A percentile compares a stretch with the other conserved stretches of the same genome.
Conservation (phyloP, 2,329 filamentous ascomycete genomes). For the Penicillium sumatraense region DNA sequence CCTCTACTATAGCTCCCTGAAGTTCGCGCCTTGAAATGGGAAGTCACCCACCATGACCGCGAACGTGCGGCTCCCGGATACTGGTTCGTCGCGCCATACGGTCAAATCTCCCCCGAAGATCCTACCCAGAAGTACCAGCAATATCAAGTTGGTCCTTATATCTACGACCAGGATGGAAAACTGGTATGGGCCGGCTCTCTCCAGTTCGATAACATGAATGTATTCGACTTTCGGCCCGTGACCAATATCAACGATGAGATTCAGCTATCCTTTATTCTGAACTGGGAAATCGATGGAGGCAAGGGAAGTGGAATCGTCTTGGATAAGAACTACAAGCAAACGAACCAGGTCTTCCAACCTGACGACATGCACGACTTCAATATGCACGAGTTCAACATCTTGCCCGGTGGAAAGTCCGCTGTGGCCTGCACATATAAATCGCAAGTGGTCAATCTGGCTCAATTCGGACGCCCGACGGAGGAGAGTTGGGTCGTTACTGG, state of each 20-base stretch:
- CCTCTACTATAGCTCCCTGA: slow-evolving; percentile 29
- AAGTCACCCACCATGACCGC: slow-evolving; percentile 29
- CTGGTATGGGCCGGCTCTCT: slow-evolving; percentile 53
- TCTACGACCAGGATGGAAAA: slow-evolving; percentile 52
- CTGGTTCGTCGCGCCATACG: slow-evolving; percentile 54
- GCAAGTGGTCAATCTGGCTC: slow-evolving; percentile 28
- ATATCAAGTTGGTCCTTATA: slow-evolving; percentile 53
- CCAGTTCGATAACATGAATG: slow-evolving; percentile 51
- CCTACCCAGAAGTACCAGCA: slow-evolving; percentile 39
- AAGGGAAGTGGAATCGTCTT: slow-evolving; percentile 55
- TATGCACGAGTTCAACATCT: slow-evolving; percentile 48
- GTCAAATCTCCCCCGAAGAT: slow-evolving; percentile 26
- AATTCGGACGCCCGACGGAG: slow-evolving; percentile 38
- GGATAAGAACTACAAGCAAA: slow-evolving; percentile 51
- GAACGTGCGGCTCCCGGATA: slow-evolving; percentile 46
- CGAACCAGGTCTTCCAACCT: slow-evolving; percentile 42
- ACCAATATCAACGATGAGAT: slow-evolving; percentile 47
- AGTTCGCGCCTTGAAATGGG: slow-evolving; percentile 34
- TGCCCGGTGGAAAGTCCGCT: slow-evolving; percentile 40
- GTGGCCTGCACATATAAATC: slow-evolving; percentile 34
- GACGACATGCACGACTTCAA: slow-evolving; percentile 39
- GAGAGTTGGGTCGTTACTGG: slow-evolving; percentile 37
- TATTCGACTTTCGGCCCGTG: slow-evolving; percentile 54
- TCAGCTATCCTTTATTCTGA: slow-evolving; percentile 54
- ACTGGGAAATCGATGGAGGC: slow-evolving; percentile 42